Evolutionary conservation across 2,329 filamentous ascomycete species (phyloP), one percentile per base, ranked within the genome.

Genomic region (Verticillium isaacii): DNA sequence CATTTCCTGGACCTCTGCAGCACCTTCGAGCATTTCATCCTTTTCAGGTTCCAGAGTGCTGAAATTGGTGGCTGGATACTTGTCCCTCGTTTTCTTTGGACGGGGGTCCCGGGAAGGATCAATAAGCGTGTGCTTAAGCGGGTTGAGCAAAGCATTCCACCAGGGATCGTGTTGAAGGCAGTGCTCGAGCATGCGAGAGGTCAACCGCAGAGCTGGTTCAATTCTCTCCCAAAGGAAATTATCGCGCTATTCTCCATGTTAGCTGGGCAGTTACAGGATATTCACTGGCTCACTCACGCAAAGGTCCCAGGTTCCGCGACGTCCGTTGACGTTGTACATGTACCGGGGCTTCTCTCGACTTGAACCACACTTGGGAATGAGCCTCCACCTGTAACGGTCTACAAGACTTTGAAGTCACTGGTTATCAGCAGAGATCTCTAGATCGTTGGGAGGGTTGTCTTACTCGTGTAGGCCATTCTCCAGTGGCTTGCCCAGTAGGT

Each of bases 191-290:
- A 74, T 57, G 2, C 67, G 65, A 1, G 70, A 67, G 9, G 68
- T 66, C 11, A 73, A 63, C 50, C 67, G 64, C 7, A 74, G 67
- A 6, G 69, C 66, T 8, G 72, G 72, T 19, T 71, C 67, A 45
- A 74, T 60, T 15, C 66, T 68, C 3, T 66, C 17, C 72, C 72
- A 74, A 1, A 74, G 59, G 5, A 50, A 60, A 11, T 65, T 61
- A n/a, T 73, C 67, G 3, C 67, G 69, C 32, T 63, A 62, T 29
- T 64, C 67, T 37, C 6, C 29, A 1, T 32, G 59, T 65, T 1
- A 65, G 61, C 56, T n/a, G 5, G 2, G 3, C 15, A 9, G 34
- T 7, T 7, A 23, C 25, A 32, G 37, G 15, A 25, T 52, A 14
- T 15, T 25, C 14, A 17, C 19, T 12, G 56, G 15, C 8, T n/a